phyloP scores from a whole-genome alignment of 495 filamentous ascomycete genomes.

The Clohesyomyces aquaticus region DNA sequence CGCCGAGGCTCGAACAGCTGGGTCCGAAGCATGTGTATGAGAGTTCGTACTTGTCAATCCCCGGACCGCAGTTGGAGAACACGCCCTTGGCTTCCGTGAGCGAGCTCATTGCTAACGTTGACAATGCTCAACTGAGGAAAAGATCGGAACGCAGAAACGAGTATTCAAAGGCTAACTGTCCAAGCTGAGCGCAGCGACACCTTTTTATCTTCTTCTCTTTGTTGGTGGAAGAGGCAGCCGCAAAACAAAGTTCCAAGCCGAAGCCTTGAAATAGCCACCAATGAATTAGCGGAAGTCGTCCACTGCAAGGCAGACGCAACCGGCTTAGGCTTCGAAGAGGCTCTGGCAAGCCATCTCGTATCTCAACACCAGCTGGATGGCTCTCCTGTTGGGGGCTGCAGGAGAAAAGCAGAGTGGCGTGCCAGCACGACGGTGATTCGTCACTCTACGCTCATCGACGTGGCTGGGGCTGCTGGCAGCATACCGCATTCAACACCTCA shows the following conservation, averaged over 20 bases:
- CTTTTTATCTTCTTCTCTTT: background rate
- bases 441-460: background rate
- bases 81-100: slow-evolving; percentile 13
- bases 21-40: slow-evolving; percentile 29
- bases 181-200: background rate
- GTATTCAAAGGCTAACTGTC: background rate
- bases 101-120: slow-evolving; percentile 15
- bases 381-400: background rate
- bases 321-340: background rate
- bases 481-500: no score
- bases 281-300: slow-evolving; percentile 16
- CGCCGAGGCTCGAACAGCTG: slow-evolving; percentile 20
- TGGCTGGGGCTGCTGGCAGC: background rate
- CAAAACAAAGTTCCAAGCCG: background rate
- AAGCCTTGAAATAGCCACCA: slow-evolving; percentile 15
- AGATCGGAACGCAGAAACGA: background rate
- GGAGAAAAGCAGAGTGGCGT: background rate
- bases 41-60: slow-evolving; percentile 19
- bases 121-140: slow-evolving; percentile 2
- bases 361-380: background rate
- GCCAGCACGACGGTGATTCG: background rate
- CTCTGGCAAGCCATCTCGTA: background rate
- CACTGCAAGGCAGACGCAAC: background rate
- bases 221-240: slow-evolving; percentile 8
- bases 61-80: slow-evolving; percentile 30